Base-by-base conservation (phyloP, 2,329 filamentous ascomycete genomes). In the Parastagonospora nodorum region DNA sequence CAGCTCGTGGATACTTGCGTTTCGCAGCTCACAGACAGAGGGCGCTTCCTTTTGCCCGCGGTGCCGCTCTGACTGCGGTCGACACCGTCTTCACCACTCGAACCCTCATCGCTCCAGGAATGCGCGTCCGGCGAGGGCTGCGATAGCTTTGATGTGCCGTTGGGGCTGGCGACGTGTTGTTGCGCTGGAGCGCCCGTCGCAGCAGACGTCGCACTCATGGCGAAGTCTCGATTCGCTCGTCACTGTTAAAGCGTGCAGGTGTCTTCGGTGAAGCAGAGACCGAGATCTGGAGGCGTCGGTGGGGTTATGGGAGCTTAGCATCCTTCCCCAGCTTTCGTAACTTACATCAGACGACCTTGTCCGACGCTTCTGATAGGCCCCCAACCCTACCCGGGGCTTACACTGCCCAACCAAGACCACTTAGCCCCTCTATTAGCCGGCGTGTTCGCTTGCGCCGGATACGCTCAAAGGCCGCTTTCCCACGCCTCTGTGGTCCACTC, bases 11-110 rank as follows among this genome's bases (percentile, higher is more conserved):
- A 35, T 46, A 55, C 51, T 42, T 50, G 58, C 42, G 89, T 80
- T 75, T 92, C 89, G 68, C 89, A 84, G 63, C 78, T 81, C 30
- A 83, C 81, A 42, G 75, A 77, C 67, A 81, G 74, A 37, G 78
- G 78, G 49, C 81, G 72, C 67, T 79, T 80, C 53, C 79, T 78
- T 68, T 82, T 82, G 45, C 49, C 49, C 42, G 74, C 67, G 19
- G 61, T 53, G 50, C 71, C 69, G 42, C 61, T 68, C 69, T 63
- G 62, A 56, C 63, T 63, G 28, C 67, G 59, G 50, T 71, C 69
- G 8, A 67, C 70, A 14, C 67, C 73, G 28, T 75, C 74, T 10
- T 74, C 74, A 43, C 60, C 72, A 53, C 73, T 78, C 62, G 76
- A 79, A 36, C 62, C 69, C 30, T 71, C 71, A 30, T 64, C 67